Evolutionary conservation across 805 yeast species (phyloP).

Genomic region (Myxozyma geophila): DNA sequence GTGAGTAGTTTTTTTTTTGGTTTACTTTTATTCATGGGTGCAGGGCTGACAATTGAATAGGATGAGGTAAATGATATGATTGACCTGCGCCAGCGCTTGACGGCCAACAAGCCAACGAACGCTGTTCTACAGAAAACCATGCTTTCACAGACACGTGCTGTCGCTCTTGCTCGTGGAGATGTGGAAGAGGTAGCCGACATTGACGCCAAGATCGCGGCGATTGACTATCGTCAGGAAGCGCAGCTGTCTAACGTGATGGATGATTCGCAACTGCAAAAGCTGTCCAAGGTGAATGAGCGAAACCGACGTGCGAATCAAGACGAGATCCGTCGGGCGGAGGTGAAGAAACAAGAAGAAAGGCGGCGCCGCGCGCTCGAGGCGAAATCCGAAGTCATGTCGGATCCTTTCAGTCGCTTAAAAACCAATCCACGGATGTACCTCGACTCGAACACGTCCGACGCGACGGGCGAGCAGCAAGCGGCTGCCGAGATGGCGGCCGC

Average conservation of each 20-base stretch:
- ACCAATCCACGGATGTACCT: slow-evolving; percentile 87
- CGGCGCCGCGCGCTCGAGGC: slow-evolving; percentile 44
- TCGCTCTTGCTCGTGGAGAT: slow-evolving; percentile 60
- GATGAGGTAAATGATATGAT: slow-evolving; percentile 78
- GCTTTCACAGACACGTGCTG: slow-evolving; percentile 71
- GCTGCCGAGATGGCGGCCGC: slow-evolving; percentile 14
- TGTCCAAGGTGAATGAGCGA: slow-evolving; percentile 79
- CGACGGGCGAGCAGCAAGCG: slow-evolving; percentile 55
- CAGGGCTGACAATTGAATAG: neutral
- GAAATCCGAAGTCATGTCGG: slow-evolving; percentile 47
- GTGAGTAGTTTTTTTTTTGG: slow-evolving; percentile 39
- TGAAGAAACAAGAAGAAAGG: slow-evolving; percentile 61
- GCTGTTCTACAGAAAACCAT: slow-evolving; percentile 76
- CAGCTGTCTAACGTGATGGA: slow-evolving; percentile 8
- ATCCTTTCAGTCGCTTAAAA: slow-evolving; percentile 89
- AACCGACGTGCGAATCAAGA: slow-evolving; percentile 82
- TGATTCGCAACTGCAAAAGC: slow-evolving; percentile 45
- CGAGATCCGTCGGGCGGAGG: slow-evolving; percentile 78
- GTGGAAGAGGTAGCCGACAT: slow-evolving; percentile 43
- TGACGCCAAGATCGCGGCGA: slow-evolving; percentile 43
- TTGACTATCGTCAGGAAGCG: slow-evolving; percentile 36
- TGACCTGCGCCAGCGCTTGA: slow-evolving; percentile 66
- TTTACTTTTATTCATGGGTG: too few species aligned
- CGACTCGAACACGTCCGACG: slow-evolving; percentile 52
- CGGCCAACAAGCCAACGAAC: slow-evolving; percentile 66